These are phyloP conservation scores for Kockiozyma suomiensis DNA, from an alignment of 805 yeast genomes.

Conservation along the genomic window DNA sequence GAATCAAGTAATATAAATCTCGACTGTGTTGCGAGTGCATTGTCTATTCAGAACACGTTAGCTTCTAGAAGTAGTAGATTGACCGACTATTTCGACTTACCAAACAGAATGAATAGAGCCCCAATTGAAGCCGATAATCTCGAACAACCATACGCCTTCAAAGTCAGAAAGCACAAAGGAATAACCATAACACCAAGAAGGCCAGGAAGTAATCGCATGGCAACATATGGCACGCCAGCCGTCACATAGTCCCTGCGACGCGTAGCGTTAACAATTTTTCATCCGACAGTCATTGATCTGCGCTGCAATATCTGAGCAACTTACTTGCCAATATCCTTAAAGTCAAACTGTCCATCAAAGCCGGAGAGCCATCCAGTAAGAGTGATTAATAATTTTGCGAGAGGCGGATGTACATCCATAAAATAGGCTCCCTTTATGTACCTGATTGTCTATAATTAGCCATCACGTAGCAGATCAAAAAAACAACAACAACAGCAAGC, in stretches of 20 bases:
- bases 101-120: slow-evolving; percentile 56
- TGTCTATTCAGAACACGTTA: too few relatives aligned
- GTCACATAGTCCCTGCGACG: slow-evolving; percentile 42
- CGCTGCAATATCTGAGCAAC: neutral
- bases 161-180: slow-evolving; percentile 55
- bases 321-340: slow-evolving; percentile 49
- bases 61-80: too few relatives aligned
- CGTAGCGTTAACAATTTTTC: neutral
- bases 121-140: slow-evolving; percentile 55
- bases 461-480: too few relatives aligned
- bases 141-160: slow-evolving; percentile 60
- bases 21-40: slow-evolving; percentile 63
- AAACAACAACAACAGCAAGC: too few relatives aligned
- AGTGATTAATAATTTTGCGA: slow-evolving; percentile 62
- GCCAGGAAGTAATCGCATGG: slow-evolving; percentile 62
- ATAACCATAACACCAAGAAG: slow-evolving; percentile 57
- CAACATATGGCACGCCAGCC: slow-evolving; percentile 52
- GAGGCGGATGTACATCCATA: slow-evolving; percentile 74
- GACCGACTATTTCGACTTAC: slow-evolving; percentile 13
- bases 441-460: slow-evolving; percentile 31
- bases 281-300: neutral
- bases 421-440: slow-evolving; percentile 63
- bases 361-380: slow-evolving; percentile 56
- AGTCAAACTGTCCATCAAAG: slow-evolving; percentile 53
- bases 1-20: slow-evolving; percentile 55